Conservation (phyloP, 352 stramenopile species). For the Pythium pyrilobum region DNA sequence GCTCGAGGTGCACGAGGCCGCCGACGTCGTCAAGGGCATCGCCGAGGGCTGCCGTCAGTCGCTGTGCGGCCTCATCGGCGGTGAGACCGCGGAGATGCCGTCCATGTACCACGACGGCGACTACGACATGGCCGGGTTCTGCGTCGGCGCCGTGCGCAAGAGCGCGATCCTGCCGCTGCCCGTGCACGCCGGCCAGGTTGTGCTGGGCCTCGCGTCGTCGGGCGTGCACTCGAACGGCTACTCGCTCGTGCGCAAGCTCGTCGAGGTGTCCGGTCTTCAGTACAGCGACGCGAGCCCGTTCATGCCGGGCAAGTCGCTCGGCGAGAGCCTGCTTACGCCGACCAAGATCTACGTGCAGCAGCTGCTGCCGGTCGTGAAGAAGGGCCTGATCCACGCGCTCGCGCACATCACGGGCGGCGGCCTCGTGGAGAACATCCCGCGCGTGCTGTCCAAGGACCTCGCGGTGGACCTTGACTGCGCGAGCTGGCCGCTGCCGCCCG, state of each 20-base stretch:
- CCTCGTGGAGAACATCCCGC: conserved; percentile 97
- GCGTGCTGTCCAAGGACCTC: conserved; percentile 91
- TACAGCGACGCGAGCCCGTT: conserved; percentile 82
- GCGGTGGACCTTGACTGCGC: conserved; percentile 91
- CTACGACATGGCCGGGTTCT: conserved; percentile 99
- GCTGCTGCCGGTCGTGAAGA: conserved; percentile 75
- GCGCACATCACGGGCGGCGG: conserved; percentile 99
- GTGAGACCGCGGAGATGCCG: conserved; percentile 98
- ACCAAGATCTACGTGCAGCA: conserved; percentile 98
- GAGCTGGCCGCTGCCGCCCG: conserved; percentile 87
- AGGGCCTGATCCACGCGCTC: conserved; percentile 86
- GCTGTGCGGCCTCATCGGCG: conserved; percentile 94
- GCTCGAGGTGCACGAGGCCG: conserved; percentile 93
- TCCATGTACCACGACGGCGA: conserved; percentile 98
- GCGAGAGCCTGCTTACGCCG: conserved; percentile 93
- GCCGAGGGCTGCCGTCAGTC: conserved; percentile 96
- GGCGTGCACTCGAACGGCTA: conserved; percentile 99
- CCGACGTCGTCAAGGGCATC: conserved; percentile 96
- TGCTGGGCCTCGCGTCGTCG: conserved; percentile 94
- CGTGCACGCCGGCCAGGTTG: conserved; percentile 84
- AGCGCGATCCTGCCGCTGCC: conserved; percentile 83
- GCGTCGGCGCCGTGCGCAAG: conserved; percentile 93
- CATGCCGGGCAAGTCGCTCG: conserved; percentile 81
- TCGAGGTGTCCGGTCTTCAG: conserved; percentile 86
- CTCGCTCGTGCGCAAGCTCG: conserved; percentile 96